phyloP scores from a whole-genome alignment of 352 stramenopile genomes.

The Phytophthora pluvialis region DNA sequence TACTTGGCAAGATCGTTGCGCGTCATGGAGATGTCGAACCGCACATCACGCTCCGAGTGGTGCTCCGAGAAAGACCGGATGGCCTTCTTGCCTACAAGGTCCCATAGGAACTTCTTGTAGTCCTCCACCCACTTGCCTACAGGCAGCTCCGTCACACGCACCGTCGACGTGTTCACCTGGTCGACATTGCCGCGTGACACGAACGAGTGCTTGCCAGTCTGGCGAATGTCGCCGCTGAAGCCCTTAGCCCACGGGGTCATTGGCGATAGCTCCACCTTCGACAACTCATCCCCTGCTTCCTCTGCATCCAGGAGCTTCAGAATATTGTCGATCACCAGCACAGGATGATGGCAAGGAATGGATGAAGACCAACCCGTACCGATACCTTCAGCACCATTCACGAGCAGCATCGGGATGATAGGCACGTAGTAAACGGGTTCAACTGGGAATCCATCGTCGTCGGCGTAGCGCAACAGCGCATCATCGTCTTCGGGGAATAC shows the following conservation, averaged over 20 bases:
- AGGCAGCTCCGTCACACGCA: constrained; percentile 97
- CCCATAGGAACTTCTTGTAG: constrained; percentile 98
- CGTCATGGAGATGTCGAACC: constrained; percentile 79
- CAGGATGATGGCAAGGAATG: constrained; percentile 96
- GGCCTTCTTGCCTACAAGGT: constrained; percentile 86
- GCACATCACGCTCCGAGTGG: constrained; percentile 94
- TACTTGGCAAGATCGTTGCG: constrained; percentile 86
- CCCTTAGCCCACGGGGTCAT: constrained; percentile 97
- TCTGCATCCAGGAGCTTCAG: constrained; percentile 73
- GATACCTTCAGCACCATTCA: constrained; percentile 99
- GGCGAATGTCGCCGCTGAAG: constrained; percentile 93
- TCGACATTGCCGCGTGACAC: constrained; percentile 74
- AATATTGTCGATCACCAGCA: constrained; percentile 97
- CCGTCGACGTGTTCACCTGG: constrained; percentile 91
- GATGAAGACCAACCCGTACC: constrained; percentile 98
- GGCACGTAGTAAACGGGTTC: constrained; percentile 98
- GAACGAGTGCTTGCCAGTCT: constrained; percentile 72
- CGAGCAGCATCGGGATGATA: constrained; percentile 95
- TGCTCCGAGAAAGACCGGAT: constrained; percentile 96
- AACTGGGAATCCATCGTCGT: constrained; percentile 98
- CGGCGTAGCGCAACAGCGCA: constrained; percentile 94
- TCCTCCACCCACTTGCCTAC: constrained; percentile 98
- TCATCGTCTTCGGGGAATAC: constrained; percentile 99
- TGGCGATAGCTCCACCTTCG: constrained; percentile 40
- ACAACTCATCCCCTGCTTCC: constrained; percentile 54